These are phyloP conservation scores for Arthrobotrys megalospora DNA, from an alignment of 2,329 filamentous ascomycete genomes.

Conservation along the genomic window DNA sequence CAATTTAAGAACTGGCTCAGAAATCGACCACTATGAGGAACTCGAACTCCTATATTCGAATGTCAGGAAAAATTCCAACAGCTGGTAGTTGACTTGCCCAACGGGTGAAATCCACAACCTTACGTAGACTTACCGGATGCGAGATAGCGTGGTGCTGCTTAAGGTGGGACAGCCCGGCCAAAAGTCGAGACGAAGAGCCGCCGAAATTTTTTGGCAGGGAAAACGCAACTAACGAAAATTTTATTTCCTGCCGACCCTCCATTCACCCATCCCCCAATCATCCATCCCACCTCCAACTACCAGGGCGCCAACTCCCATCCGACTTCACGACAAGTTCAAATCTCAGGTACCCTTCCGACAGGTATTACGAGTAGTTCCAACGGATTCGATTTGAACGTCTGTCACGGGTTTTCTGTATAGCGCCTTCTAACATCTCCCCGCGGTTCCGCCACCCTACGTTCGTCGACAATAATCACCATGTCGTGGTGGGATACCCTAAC, in stretches of 20 bases:
- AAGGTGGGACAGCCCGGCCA: constrained; percentile 35
- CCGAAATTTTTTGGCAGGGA: constrained; percentile 44
- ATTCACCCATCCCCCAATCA: constrained; percentile 19
- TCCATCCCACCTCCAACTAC: constrained; percentile 30
- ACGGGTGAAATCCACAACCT: neutral
- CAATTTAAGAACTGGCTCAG: neutral
- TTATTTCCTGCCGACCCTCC: constrained; percentile 35
- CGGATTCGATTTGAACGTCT: neutral
- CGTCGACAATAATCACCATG: constrained; percentile 63
- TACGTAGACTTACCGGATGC: constrained; percentile 23
- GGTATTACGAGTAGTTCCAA: neutral
- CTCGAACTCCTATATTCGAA: neutral
- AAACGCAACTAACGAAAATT: constrained; percentile 47
- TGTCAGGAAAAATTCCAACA: constrained; percentile 21
- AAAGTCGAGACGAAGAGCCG: constrained; percentile 46
- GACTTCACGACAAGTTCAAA: constrained; percentile 10
- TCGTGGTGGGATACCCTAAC: constrained; percentile 68
- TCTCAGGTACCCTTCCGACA: neutral
- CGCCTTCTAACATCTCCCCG: neutral
- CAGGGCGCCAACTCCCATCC: constrained; percentile 11
- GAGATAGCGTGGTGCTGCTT: constrained; percentile 32
- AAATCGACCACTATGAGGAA: neutral
- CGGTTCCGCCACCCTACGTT: neutral
- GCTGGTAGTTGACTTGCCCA: neutral
- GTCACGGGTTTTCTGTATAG: neutral